phyloP scores from a whole-genome alignment of 768 basidiomycete genomes.

The Melanogaster broomeanus region DNA sequence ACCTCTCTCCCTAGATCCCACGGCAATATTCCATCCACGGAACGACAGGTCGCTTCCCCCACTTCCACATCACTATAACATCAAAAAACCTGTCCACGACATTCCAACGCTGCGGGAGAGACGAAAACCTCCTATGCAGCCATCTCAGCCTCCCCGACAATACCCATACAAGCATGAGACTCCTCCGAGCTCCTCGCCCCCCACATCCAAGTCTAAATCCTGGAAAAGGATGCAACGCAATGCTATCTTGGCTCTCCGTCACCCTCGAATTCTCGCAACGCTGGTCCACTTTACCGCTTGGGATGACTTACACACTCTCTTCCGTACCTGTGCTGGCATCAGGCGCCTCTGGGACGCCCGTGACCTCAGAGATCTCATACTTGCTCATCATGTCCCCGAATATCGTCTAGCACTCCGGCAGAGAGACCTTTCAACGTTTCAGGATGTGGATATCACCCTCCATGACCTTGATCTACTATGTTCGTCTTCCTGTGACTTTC shows the following conservation, averaged over 20 bases:
- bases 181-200: background rate
- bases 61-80: slow-evolving; percentile 4
- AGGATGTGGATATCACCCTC: slow-evolving; percentile 53
- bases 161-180: background rate
- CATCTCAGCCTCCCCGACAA: background rate
- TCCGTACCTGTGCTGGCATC: slow-evolving; percentile 36
- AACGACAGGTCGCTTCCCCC: slow-evolving; percentile 22
- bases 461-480: slow-evolving; percentile 64
- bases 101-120: background rate
- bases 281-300: slow-evolving; percentile 37
- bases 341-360: slow-evolving; percentile 34
- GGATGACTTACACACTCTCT: slow-evolving; percentile 43
- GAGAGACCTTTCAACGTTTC: slow-evolving; percentile 41
- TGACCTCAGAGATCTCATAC: slow-evolving; percentile 38
- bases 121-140: background rate
- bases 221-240: slow-evolving; percentile 31
- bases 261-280: slow-evolving; percentile 35
- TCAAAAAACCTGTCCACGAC: background rate
- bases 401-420: slow-evolving; percentile 47
- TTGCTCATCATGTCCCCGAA: slow-evolving; percentile 57
- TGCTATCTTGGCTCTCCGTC: slow-evolving; percentile 28
- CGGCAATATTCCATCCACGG: background rate
- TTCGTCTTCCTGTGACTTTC: slow-evolving; percentile 41
- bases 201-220: slow-evolving; percentile 16
- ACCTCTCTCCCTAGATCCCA: slow-evolving; percentile 14